These are phyloP conservation scores for Colletotrichum horii DNA, from an alignment of 2,329 filamentous ascomycete genomes.

Conservation along the genomic window DNA sequence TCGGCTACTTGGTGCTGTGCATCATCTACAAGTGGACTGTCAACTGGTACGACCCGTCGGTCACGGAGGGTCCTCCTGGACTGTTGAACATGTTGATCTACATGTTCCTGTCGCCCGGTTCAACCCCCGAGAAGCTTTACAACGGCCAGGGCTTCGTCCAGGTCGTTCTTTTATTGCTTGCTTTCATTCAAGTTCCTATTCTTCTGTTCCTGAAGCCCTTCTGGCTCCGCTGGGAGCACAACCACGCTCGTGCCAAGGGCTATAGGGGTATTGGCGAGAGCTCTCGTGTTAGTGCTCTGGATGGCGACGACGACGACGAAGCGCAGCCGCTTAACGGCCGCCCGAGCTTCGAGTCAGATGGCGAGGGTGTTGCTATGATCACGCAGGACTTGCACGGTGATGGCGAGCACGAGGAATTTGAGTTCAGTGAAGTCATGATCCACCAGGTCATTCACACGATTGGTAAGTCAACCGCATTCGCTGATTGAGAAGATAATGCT, in stretches of 20 bases:
- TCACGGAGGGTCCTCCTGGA: slow-evolving; percentile 75
- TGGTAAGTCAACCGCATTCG: slow-evolving; percentile 61
- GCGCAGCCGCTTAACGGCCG: slow-evolving; percentile 67
- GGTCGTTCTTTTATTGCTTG: slow-evolving; percentile 78
- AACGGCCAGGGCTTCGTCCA: slow-evolving; percentile 78
- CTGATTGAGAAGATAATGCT: slow-evolving; percentile 23
- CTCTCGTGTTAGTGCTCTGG: slow-evolving; percentile 85
- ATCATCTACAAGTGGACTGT: slow-evolving; percentile 98
- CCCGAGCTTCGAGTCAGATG: slow-evolving; percentile 65
- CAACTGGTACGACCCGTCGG: slow-evolving; percentile 73
- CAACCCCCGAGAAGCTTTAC: slow-evolving; percentile 72
- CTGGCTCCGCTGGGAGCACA: slow-evolving; percentile 93
- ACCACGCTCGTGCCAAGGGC: slow-evolving; percentile 82
- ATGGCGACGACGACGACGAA: slow-evolving; percentile 81
- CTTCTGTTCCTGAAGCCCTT: slow-evolving; percentile 95
- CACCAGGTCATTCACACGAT: slow-evolving; percentile 99
- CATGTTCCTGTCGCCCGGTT: slow-evolving; percentile 93
- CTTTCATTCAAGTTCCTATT: slow-evolving; percentile 85
- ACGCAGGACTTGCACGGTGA: slow-evolving; percentile 78
- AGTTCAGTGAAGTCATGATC: slow-evolving; percentile 97
- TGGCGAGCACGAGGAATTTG: slow-evolving; percentile 93
- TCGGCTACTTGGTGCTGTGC: slow-evolving; percentile 91
- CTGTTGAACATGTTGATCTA: slow-evolving; percentile 99
- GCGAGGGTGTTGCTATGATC: slow-evolving; percentile 86
- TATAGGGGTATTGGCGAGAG: slow-evolving; percentile 94